Conservation (phyloP, 179 eudicot genomes). For the Nepenthes alata region DNA sequence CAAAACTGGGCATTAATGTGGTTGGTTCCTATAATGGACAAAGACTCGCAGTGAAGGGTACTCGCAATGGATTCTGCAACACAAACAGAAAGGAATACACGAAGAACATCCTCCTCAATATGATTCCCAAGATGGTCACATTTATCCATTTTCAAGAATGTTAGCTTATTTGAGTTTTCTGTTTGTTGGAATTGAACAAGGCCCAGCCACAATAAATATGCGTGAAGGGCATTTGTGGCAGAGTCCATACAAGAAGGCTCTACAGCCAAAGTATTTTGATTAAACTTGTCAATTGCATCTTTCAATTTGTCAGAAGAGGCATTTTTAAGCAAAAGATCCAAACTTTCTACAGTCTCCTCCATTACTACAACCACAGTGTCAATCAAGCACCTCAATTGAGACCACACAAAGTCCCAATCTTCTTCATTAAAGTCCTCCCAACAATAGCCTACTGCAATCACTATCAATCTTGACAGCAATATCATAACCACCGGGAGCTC, state of each 20-base stretch:
- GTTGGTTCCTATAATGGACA: conserved; percentile 41
- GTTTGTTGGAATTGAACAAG: conserved; percentile 21
- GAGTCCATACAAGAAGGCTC: conserved; percentile 32
- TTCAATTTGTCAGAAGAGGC: conserved; percentile 21
- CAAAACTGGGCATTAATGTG: conserved; percentile 55
- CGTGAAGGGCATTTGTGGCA: conserved; percentile 66
- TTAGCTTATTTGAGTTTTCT: conserved; percentile 23
- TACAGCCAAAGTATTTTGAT: conserved; percentile 20
- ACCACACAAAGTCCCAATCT: conserved; percentile 77
- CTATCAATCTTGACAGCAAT: conserved; percentile 50
- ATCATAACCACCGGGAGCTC: conserved; percentile 47
- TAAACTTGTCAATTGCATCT: conserved; percentile 22
- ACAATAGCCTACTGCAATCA: conserved; percentile 66
- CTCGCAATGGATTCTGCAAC: conserved; percentile 61
- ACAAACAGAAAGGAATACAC: conserved; percentile 73
- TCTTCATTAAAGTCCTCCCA: conserved; percentile 75
- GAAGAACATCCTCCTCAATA: conserved; percentile 72
- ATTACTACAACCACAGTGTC: conserved; percentile 63
- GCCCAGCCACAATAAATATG: conserved; percentile 42
- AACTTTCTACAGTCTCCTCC: conserved; percentile 84
- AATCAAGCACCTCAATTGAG: conserved; percentile 59
- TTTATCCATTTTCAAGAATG: conserved; percentile 31
- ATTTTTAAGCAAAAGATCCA: conserved; percentile 40
- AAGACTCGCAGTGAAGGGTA: conserved; percentile 29
- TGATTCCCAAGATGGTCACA: conserved; percentile 49